These are phyloP conservation scores for Gossypium turneri DNA, from an alignment of 345 rosid species.

Conservation along the genomic window DNA sequence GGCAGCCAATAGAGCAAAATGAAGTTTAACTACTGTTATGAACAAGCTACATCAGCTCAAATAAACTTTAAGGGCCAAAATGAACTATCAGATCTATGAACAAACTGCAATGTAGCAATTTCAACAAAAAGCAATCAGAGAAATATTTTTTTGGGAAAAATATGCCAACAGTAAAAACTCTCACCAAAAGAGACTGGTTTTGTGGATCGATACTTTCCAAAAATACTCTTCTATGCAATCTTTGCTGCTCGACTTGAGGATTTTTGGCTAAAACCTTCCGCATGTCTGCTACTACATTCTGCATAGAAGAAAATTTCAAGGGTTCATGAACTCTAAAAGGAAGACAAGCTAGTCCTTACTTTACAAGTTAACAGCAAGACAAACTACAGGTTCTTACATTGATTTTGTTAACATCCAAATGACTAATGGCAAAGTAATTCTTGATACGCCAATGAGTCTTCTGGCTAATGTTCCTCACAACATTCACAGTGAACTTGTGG, in stretches of 20 bases:
- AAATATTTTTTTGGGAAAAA: background rate
- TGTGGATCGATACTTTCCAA: conserved; percentile 62
- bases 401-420: conserved; percentile 80
- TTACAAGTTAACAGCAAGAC: background rate
- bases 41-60: background rate
- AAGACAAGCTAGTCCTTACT: background rate
- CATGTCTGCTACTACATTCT: conserved; percentile 90
- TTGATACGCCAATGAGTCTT: conserved; percentile 98
- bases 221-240: conserved; percentile 87
- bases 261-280: conserved; percentile 92
- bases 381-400: conserved; percentile 49
- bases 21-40: background rate
- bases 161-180: background rate
- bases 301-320: conserved; percentile 17
- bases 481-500: conserved; percentile 77
- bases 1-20: background rate
- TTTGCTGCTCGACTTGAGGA: conserved; percentile 93
- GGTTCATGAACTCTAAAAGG: conserved; percentile 6
- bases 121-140: background rate
- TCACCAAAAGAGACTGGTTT: conserved; percentile 82
- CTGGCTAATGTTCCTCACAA: conserved; percentile 94
- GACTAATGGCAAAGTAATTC: conserved; percentile 82
- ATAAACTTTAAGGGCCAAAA: conserved; percentile 1
- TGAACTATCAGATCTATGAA: background rate
- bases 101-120: background rate